Conservation (phyloP, 108 stramenopile species). For the Cyclotella sp. region DNA sequence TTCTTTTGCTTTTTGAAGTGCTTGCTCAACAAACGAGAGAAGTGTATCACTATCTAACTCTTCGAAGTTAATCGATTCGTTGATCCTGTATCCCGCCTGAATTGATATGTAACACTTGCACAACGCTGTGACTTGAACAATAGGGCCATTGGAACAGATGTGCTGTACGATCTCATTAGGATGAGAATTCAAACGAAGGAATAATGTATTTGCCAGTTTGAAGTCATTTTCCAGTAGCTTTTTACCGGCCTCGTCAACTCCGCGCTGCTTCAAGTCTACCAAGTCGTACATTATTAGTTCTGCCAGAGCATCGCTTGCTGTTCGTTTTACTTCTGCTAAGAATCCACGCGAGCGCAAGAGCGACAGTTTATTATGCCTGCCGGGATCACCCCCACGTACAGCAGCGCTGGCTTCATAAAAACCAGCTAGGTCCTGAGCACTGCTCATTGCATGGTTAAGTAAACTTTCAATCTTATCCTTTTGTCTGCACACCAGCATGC, state of each 20-base stretch:
- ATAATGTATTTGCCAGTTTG: conserved; percentile 68
- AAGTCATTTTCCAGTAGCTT: conserved; percentile 41
- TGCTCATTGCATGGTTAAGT: conserved; percentile 48
- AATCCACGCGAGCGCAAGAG: conserved; percentile 59
- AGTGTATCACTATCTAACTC: conserved; percentile 39
- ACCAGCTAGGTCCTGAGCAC: conserved; percentile 72
- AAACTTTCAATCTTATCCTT: conserved; percentile 67
- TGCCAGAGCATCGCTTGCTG: conserved; percentile 64
- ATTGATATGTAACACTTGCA: conserved; percentile 62
- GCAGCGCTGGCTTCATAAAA: conserved; percentile 77
- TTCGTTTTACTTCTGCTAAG: conserved; percentile 61
- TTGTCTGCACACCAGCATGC: conserved; percentile 51
- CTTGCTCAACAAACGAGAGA: conserved; percentile 39
- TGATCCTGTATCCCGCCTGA: conserved; percentile 47
- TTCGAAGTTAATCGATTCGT: conserved; percentile 29
- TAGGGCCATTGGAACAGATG: conserved; percentile 33
- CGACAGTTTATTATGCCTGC: conserved; percentile 59
- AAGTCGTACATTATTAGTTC: conserved; percentile 66
- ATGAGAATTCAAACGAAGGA: conserved; percentile 70
- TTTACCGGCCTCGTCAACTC: conserved; percentile 38
- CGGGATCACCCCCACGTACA: conserved; percentile 52
- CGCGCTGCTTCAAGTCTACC: conserved; percentile 42
- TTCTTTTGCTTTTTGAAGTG: conserved; percentile 33
- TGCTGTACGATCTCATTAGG: conserved; percentile 57
- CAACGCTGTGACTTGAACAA: conserved; percentile 68